Evolutionary conservation across 148 eudicot genomes (phyloP).

Genomic region (Fagopyrum esculentum): DNA sequence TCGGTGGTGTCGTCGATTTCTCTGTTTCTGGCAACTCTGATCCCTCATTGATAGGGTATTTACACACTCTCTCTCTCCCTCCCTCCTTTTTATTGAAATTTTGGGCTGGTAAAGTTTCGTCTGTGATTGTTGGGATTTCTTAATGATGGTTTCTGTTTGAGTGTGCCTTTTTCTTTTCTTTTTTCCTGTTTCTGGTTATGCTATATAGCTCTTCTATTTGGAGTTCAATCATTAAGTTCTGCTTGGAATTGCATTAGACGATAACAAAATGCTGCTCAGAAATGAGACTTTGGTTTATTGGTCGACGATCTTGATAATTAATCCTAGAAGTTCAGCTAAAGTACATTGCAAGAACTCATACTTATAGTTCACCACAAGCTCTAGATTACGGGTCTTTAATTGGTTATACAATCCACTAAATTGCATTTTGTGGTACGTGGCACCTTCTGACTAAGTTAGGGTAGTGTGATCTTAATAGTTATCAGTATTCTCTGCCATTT

Average conservation of each 20-base stretch:
- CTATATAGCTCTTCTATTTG: neutral
- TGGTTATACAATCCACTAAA: neutral
- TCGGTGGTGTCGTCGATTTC: slow-evolving; percentile 77
- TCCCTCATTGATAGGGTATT: slow-evolving; percentile 65
- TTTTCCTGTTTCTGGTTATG: neutral
- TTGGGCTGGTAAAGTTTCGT: neutral
- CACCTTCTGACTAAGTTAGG: neutral
- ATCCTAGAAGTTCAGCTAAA: neutral
- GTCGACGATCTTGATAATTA: neutral
- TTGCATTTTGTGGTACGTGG: neutral
- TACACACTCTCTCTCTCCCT: neutral
- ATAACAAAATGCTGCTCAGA: neutral
- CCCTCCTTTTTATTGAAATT: neutral
- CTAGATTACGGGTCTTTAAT: neutral
- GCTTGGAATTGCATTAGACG: neutral
- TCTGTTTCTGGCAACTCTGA: slow-evolving; percentile 63
- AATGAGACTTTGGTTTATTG: neutral
- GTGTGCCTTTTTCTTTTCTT: neutral
- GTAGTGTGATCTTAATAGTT: neutral
- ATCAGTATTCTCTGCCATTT: neutral
- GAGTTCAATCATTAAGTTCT: neutral
- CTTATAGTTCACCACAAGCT: neutral
- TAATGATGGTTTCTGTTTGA: neutral
- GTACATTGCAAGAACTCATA: neutral
- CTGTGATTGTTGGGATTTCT: neutral